A percentile compares a stretch with the other conserved stretches of the same genome.
These are phyloP conservation scores for Scortechinia acanthostroma DNA, from an alignment of 2,329 filamentous ascomycete genomes.

Conservation along the genomic window DNA sequence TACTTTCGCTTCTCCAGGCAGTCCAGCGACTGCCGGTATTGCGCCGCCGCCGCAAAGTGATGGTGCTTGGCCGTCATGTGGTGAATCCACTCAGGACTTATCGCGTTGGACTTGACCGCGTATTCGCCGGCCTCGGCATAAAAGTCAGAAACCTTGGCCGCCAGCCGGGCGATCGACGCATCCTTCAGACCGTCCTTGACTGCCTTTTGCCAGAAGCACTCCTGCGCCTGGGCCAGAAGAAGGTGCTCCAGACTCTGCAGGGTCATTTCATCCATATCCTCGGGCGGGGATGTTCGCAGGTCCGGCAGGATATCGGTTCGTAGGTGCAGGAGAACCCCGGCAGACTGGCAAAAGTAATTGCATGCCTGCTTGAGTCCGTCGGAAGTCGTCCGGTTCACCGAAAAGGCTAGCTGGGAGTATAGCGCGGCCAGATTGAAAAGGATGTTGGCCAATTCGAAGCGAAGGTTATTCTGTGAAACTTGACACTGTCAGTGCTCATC, in stretches of 20 bases:
- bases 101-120: conserved; percentile 79
- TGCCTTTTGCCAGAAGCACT: conserved; percentile 73
- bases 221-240: conserved; percentile 67
- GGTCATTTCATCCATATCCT: conserved; percentile 69
- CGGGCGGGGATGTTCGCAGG: conserved; percentile 56
- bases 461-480: conserved; percentile 50
- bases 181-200: conserved; percentile 71
- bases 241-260: conserved; percentile 60
- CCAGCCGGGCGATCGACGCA: conserved; percentile 62
- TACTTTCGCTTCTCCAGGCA: conserved; percentile 90
- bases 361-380: conserved; percentile 64
- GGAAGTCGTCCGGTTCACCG: conserved; percentile 55
- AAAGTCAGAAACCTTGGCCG: conserved; percentile 80
- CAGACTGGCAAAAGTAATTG: conserved; percentile 64
- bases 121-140: conserved; percentile 80
- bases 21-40: conserved; percentile 84
- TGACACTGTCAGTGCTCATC: conserved; percentile 15
- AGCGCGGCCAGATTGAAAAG: conserved; percentile 67
- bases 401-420: conserved; percentile 67
- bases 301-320: conserved; percentile 57
- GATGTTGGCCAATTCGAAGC: conserved; percentile 61
- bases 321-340: conserved; percentile 58
- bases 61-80: conserved; percentile 96
- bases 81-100: conserved; percentile 94
- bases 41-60: conserved; percentile 90